Evolutionary conservation across 116 monocot species (phyloP).

Genomic region (Phalaenopsis hybrid): DNA sequence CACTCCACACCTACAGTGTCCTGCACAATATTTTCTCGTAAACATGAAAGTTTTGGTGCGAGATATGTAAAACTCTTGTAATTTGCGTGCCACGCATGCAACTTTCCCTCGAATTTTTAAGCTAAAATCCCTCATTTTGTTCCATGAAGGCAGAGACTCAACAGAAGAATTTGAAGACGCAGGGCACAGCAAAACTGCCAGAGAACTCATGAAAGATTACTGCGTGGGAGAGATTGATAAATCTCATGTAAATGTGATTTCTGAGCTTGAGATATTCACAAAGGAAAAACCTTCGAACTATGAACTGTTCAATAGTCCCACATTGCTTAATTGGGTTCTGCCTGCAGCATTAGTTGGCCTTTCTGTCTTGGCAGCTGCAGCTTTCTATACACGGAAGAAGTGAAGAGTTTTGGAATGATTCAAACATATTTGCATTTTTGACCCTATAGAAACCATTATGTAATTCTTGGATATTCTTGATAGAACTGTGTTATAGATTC

Average conservation of each 20-base stretch:
- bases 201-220: constrained; percentile 46
- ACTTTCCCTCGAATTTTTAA: no score
- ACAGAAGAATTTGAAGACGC: constrained; percentile 88
- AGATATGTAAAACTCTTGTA: no score
- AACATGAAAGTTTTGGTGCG: no score
- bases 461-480: no score
- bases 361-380: constrained; percentile 29
- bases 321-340: constrained; percentile 31
- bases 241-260: constrained; percentile 17
- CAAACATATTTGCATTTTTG: neutral
- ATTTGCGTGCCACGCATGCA: no score
- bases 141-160: constrained; percentile 58
- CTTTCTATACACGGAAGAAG: constrained; percentile 38
- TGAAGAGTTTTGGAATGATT: constrained; percentile 1
- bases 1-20: no score
- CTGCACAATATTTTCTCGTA: no score
- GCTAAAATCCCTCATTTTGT: neutral
- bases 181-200: constrained; percentile 68
- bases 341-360: constrained; percentile 46
- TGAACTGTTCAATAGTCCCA: constrained; percentile 17
- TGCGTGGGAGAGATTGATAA: constrained; percentile 64
- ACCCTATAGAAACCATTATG: neutral
- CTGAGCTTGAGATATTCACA: constrained; percentile 45
- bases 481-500: no score
- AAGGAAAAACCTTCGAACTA: constrained; percentile 24